Percentiles rank a stretch among this genome's conserved stretches.
Conservation (phyloP, 2,329 filamentous ascomycete genomes). For the Fusarium pilosicola region DNA sequence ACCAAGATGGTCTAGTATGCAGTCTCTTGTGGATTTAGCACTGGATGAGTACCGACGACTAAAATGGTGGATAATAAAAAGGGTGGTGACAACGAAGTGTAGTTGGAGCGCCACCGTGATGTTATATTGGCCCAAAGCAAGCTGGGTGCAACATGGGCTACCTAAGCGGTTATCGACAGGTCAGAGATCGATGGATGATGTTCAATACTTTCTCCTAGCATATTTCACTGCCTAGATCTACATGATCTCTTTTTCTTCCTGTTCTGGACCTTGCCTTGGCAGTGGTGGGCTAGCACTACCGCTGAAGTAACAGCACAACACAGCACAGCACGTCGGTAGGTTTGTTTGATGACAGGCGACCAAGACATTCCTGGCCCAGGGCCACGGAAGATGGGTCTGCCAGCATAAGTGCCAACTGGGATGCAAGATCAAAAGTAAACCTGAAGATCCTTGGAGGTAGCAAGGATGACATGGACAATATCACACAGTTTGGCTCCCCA, state of each 20-base stretch:
- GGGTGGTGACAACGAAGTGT: conserved; percentile 37
- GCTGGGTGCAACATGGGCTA: conserved; percentile 32
- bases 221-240: not conserved
- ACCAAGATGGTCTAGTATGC: conserved; percentile 26
- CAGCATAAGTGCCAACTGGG: conserved; percentile 11
- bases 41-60: conserved; percentile 38
- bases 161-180: conserved; percentile 35
- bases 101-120: conserved; percentile 39
- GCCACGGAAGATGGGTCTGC: conserved; percentile 5
- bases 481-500: not conserved
- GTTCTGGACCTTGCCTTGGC: conserved; percentile 3
- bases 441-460: not conserved
- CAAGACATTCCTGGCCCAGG: conserved; percentile 29
- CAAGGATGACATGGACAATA: conserved; percentile 1
- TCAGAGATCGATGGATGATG: conserved; percentile 26
- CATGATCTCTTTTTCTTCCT: conserved; percentile 3
- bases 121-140: conserved; percentile 36
- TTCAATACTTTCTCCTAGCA: conserved; percentile 1
- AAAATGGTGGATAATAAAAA: conserved; percentile 40
- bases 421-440: conserved; percentile 25
- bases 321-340: not conserved
- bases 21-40: conserved; percentile 37
- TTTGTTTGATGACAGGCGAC: conserved; percentile 22
- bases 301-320: conserved; percentile 11
- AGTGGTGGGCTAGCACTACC: conserved; percentile 17